Evolutionary conservation across 805 yeast species (phyloP).

Genomic region (Candida piceae): DNA sequence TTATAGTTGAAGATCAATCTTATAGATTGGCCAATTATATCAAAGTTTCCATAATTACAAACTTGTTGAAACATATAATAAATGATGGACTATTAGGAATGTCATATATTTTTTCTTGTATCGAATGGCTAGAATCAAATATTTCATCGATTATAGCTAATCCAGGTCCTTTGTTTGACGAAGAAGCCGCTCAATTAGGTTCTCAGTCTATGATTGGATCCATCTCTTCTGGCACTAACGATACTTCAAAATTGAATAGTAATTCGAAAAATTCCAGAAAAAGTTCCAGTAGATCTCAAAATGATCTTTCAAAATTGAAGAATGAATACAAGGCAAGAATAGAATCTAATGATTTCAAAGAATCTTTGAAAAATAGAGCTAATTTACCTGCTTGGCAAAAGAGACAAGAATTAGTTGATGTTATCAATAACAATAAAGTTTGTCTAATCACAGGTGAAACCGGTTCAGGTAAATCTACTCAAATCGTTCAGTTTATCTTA

Average conservation of each 20-base stretch:
- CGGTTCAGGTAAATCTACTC: slow-evolving; percentile 96
- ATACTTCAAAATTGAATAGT: neutral
- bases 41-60: slow-evolving; percentile 50
- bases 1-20: slow-evolving; percentile 36
- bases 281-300: slow-evolving; percentile 14
- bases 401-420: slow-evolving; percentile 46
- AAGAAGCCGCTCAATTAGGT: slow-evolving; percentile 4
- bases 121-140: slow-evolving; percentile 75
- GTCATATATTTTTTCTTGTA: slow-evolving; percentile 59
- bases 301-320: slow-evolving; percentile 32
- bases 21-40: slow-evolving; percentile 66
- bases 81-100: slow-evolving; percentile 55
- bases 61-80: slow-evolving; percentile 39
- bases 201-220: neutral
- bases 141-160: slow-evolving; percentile 51
- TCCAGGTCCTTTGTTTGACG: slow-evolving; percentile 65
- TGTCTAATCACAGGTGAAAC: slow-evolving; percentile 92
- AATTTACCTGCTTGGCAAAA: slow-evolving; percentile 83
- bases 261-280: neutral
- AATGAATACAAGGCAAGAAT: slow-evolving; percentile 31
- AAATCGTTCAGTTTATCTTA: slow-evolving; percentile 81
- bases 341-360: slow-evolving; percentile 30
- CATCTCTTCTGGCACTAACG: neutral
- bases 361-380: slow-evolving; percentile 40
- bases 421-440: slow-evolving; percentile 56